Base-by-base conservation (phyloP, 2,329 filamentous ascomycete genomes). In the Fusarium floridanum region DNA sequence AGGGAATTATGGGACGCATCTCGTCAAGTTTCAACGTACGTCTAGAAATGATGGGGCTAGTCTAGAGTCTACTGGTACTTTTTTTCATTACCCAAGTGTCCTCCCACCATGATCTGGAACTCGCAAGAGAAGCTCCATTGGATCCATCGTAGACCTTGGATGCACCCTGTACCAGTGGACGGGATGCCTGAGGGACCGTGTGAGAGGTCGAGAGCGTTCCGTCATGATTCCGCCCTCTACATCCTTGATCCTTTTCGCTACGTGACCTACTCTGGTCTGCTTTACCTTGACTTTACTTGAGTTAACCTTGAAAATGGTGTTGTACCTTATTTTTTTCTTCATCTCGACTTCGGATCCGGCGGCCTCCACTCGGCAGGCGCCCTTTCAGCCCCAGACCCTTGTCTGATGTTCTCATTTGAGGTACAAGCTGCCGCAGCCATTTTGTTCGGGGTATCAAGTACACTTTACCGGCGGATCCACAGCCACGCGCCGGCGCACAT, bases 401-500 rank as follows among this genome's bases (percentile, higher is more conserved):
- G 32, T 9, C n/a, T 50, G n/a, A 14, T 50, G 7, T 16, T 59
- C 34, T n/a, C 56, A 29, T 24, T 37, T n/a, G 22, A n/a, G 57
- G 36, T 60, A 60, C 57, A 39, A 41, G 56, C 36, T n/a, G 16
- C n/a, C n/a, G 12, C 20, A 17, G 36, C 34, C 36, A 12, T 59
- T 37, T 41, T 39, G 27, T 17, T 8, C 8, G 10, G 29, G 24
- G 4, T 0, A 12, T 3, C 24, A 60, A 20, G 57, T 60, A 60
- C 17, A 22, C 57, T 60, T 41, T 4, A 32, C 22, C 6, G 32
- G 53, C 20, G 53, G 64, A 61, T 73, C 68, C 72, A 75, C 65
- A 67, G 50, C 65, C 66, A 75, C 53, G 72, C 57, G 59, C 68
- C 57, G 48, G 53, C 12, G 60, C 55, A 61, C 59, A 67, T 67